These are phyloP conservation scores for Trichoderma orchidacearum DNA, from an alignment of 495 filamentous ascomycete species.

Conservation along the genomic window DNA sequence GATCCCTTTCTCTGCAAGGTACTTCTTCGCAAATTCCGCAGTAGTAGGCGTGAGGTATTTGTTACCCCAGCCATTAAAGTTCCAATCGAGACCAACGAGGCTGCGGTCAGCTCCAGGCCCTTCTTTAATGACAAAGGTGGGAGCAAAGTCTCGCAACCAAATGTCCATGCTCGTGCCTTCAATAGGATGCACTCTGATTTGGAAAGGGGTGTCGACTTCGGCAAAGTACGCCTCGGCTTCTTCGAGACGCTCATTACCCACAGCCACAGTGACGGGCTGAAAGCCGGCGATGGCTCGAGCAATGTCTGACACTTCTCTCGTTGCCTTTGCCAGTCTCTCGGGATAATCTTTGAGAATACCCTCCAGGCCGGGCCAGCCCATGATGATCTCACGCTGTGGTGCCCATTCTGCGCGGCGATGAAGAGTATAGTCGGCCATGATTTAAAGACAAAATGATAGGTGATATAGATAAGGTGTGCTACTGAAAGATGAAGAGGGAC, in stretches of 20 bases:
- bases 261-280: background rate
- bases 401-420: background rate
- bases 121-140: background rate
- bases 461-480: too few species aligned
- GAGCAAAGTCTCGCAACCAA: background rate
- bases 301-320: background rate
- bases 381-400: background rate
- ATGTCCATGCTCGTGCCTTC: background rate
- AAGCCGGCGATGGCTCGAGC: background rate
- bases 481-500: too few species aligned
- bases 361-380: background rate
- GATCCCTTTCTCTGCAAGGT: background rate
- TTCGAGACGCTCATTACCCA: background rate
- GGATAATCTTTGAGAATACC: background rate
- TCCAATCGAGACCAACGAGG: background rate
- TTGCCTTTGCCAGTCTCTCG: background rate
- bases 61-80: background rate
- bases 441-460: too few species aligned
- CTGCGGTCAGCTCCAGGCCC: background rate
- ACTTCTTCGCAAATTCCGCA: background rate
- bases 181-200: background rate
- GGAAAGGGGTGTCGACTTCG: background rate
- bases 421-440: background rate
- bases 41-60: background rate
- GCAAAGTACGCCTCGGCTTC: background rate